Evolutionary conservation across 208 protist genomes (phyloP), one percentile per base, ranked within the genome.

Genomic region (Blechomonas ayalai): DNA sequence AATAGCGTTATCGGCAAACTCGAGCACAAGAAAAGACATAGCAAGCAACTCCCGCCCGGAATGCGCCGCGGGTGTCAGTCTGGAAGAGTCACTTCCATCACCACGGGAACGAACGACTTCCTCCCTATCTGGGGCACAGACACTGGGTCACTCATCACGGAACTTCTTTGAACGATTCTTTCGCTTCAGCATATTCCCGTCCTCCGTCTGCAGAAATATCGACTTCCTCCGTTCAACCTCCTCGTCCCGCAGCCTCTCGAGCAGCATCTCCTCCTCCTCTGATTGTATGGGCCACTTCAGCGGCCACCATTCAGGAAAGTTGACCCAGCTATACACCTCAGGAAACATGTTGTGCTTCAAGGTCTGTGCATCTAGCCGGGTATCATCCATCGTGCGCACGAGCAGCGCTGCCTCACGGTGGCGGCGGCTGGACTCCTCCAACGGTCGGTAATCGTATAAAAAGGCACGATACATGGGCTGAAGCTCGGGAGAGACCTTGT

Each of bases 251-350:
- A 88, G 73, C 2, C 84, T 76, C 51, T 90, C 75, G 36, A 81
- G 28, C 38, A 88, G 44, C 67, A 90, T 64, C 35, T 68, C 58
- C 37, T 93, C 68, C 39, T 90, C 75, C 40, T 93, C 81, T 12
- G 72, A 86, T 50, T 87, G 77, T 52, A 72, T 31, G 4, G 78
- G 75, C 47, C 56, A 70, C 63, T 89, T 89, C 27, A 93, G 48
- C 24, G 84, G 84, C 84, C 84, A 93, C 81, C 84, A 93, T 37
- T 89, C 75, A 2, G 84, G 84, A 38, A 93, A 93, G 58, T 85
- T 88, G 4, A 93, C 80, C 80, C 84, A 90, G 37, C 88, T 75
- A 38, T 68, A 87, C 26, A 90, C 55, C 52, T 90, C 77, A n/a
- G 84, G 80, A n/a, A 67, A 73, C 76, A 86, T 87, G 60, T 90